Evolutionary conservation across 768 basidiomycete species (phyloP).

Genomic region (Naganishia friedmannii): DNA sequence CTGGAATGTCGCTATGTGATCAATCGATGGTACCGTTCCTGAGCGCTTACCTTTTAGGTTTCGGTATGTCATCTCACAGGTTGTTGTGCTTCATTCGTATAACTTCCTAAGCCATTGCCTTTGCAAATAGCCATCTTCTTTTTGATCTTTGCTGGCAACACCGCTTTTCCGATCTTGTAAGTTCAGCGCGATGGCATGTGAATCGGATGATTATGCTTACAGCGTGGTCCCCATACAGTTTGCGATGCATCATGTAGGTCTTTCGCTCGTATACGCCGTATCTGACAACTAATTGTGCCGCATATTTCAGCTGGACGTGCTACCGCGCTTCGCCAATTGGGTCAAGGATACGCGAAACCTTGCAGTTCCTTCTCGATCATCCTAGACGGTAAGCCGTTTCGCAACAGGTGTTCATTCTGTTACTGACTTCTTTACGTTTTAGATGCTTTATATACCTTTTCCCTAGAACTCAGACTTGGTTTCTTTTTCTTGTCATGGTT

Average conservation of each 20-base stretch:
- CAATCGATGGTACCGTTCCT: constrained; percentile 90
- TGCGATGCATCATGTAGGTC: constrained; percentile 77
- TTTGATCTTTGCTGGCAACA: constrained; percentile 86
- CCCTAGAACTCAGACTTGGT: constrained; percentile 91
- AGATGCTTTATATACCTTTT: constrained; percentile 86
- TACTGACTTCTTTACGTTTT: constrained; percentile 11
- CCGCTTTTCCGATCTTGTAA: constrained; percentile 84
- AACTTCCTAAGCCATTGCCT: not conserved
- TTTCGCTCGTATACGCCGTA: not conserved
- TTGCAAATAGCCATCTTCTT: constrained; percentile 57
- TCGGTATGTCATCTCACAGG: constrained; percentile 24
- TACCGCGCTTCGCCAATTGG: constrained; percentile 61
- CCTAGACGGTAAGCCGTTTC: constrained; percentile 60
- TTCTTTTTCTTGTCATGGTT: constrained; percentile 69
- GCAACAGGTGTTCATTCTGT: not conserved
- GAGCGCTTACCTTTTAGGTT: constrained; percentile 73
- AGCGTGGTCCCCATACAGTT: constrained; percentile 53
- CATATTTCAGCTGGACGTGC: constrained; percentile 65
- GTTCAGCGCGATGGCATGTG: constrained; percentile 45
- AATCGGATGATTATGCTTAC: not conserved
- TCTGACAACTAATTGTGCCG: constrained; percentile 26
- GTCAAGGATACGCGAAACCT: constrained; percentile 70
- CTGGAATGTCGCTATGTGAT: constrained; percentile 77
- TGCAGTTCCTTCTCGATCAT: constrained; percentile 90
- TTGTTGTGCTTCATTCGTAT: too few relatives aligned